phyloP scores from a whole-genome alignment of 805 yeast genomes.

The Torulaspora franciscae region DNA sequence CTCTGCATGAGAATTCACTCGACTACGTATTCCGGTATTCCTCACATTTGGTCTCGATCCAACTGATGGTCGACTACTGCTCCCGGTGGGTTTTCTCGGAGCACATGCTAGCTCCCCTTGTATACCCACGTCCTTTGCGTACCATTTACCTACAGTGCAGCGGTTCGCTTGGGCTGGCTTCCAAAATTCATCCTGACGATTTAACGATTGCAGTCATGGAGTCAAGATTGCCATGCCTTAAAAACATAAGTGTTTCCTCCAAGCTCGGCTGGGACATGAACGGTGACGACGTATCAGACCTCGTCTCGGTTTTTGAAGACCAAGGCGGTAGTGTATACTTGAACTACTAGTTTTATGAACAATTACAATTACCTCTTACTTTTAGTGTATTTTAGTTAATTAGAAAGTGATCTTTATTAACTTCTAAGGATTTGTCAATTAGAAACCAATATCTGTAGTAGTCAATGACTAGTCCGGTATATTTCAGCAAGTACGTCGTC shows the following conservation, averaged over 20 bases:
- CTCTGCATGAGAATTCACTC: conserved; percentile 59
- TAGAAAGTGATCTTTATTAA: neutral
- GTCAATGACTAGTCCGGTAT: conserved; percentile 18
- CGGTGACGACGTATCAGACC: conserved; percentile 54
- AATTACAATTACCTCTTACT: neutral
- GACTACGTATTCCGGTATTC: conserved; percentile 73
- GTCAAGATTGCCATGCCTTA: conserved; percentile 63
- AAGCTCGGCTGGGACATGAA: conserved; percentile 82
- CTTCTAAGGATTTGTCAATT: too few species aligned
- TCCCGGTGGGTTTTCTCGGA: conserved; percentile 48
- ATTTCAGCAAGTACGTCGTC: conserved; percentile 34
- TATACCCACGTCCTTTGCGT: conserved; percentile 39
- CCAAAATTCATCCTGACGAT: conserved; percentile 83
- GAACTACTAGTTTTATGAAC: conserved; percentile 33
- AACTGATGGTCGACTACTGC: conserved; percentile 74
- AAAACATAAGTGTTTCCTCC: conserved; percentile 60
- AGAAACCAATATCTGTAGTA: neutral
- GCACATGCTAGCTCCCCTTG: conserved; percentile 38
- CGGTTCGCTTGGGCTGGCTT: conserved; percentile 79
- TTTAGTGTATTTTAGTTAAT: conserved; percentile 1
- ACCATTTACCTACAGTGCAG: conserved; percentile 72
- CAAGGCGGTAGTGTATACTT: conserved; percentile 72
- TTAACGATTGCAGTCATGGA: conserved; percentile 79
- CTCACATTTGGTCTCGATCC: conserved; percentile 60
- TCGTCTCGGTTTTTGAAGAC: conserved; percentile 66